Evolutionary conservation across 2,329 filamentous ascomycete genomes (phyloP).

Genomic region (Paecilomyces sp.): DNA sequence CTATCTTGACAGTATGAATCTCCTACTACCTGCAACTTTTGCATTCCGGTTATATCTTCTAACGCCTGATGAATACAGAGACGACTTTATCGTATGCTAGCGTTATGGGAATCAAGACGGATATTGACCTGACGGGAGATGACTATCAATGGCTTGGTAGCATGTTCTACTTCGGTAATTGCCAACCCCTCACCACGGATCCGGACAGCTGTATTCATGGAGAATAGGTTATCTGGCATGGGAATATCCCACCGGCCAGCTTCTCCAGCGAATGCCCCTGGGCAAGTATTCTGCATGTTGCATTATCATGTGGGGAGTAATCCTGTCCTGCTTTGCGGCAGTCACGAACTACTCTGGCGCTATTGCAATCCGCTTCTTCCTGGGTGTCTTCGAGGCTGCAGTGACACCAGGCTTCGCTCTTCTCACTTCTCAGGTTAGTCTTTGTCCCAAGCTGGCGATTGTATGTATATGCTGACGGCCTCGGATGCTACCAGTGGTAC

Average conservation of each 20-base stretch:
- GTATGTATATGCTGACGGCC: background rate
- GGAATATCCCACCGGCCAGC: conserved; percentile 60
- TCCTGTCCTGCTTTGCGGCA: conserved; percentile 57
- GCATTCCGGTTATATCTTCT: background rate
- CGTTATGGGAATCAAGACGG: conserved; percentile 46
- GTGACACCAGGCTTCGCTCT: conserved; percentile 64
- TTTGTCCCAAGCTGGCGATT: background rate
- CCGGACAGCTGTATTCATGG: conserved; percentile 14
- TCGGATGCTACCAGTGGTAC: conserved; percentile 51
- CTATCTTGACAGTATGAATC: conserved; percentile 43
- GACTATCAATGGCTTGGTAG: conserved; percentile 48
- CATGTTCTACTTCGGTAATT: conserved; percentile 44
- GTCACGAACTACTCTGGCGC: conserved; percentile 55
- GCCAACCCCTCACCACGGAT: conserved; percentile 5
- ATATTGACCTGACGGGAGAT: conserved; percentile 36
- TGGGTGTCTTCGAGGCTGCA: conserved; percentile 61
- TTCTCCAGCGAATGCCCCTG: conserved; percentile 57
- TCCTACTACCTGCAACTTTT: background rate
- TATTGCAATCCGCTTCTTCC: conserved; percentile 59
- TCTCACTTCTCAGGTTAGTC: conserved; percentile 50
- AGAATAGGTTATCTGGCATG: conserved; percentile 43
- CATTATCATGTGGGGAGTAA: conserved; percentile 57
- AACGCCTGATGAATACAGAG: conserved; percentile 19
- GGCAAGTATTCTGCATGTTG: conserved; percentile 61
- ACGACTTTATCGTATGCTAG: conserved; percentile 47